phyloP scores from a whole-genome alignment of 2,329 filamentous ascomycete genomes.

The Pseudocercospora fuligena region DNA sequence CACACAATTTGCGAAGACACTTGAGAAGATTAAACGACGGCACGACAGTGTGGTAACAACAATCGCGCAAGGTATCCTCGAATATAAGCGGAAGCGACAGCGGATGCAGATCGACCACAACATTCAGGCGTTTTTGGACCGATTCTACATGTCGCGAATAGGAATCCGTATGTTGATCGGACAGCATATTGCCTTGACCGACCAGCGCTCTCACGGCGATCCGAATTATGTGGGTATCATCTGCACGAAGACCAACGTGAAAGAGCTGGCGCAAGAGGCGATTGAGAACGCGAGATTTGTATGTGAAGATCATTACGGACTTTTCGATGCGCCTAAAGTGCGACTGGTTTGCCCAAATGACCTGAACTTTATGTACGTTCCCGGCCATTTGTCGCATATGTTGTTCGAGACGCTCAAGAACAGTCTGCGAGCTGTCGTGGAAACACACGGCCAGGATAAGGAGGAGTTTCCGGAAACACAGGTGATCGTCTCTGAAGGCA shows the following conservation, averaged over 20 bases:
- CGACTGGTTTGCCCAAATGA: conserved; percentile 87
- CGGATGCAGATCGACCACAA: conserved; percentile 98
- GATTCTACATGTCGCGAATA: conserved; percentile 99
- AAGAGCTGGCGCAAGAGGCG: conserved; percentile 91
- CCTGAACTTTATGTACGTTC: conserved; percentile 99
- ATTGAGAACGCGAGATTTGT: conserved; percentile 99
- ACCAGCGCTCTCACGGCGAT: conserved; percentile 86
- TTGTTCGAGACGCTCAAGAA: conserved; percentile 99
- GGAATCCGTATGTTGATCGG: conserved; percentile 99
- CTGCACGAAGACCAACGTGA: conserved; percentile 97
- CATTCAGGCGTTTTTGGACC: conserved; percentile 95
- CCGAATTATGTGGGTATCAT: conserved; percentile 98
- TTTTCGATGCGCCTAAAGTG: conserved; percentile 95
- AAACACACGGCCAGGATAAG: conserved; percentile 92
- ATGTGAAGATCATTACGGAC: conserved; percentile 96
- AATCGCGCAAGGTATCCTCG: conserved; percentile 94
- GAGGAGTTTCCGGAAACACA: conserved; percentile 96
- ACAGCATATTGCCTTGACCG: conserved; percentile 95
- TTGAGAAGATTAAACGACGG: conserved; percentile 92
- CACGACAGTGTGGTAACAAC: conserved; percentile 98
- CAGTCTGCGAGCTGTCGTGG: conserved; percentile 93
- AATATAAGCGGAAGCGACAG: conserved; percentile 96
- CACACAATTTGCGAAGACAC: conserved; percentile 81
- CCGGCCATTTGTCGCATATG: conserved; percentile 98
- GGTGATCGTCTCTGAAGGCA: conserved; percentile 95